These are phyloP conservation scores for Oryza glaberrima DNA, from an alignment of 176 grass and related monocot species.

Conservation along the genomic window DNA sequence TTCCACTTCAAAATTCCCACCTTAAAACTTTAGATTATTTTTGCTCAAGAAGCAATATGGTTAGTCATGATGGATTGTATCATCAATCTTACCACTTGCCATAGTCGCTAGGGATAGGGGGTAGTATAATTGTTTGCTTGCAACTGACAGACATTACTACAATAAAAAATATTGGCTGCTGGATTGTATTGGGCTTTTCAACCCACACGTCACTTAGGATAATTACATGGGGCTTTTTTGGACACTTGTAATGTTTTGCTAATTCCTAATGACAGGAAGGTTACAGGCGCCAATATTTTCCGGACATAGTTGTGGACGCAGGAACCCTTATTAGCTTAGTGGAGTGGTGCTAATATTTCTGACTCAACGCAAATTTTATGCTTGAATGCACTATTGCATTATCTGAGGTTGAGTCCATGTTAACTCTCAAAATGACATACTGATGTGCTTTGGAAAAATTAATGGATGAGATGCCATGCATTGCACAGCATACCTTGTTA, in stretches of 20 bases:
- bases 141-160: too few relatives aligned
- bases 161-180: not conserved
- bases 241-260: not conserved
- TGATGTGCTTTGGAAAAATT: conserved; percentile 7
- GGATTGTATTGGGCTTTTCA: not conserved
- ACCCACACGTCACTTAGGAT: not conserved
- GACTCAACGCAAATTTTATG: not conserved
- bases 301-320: not conserved
- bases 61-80: too few relatives aligned
- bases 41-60: too few relatives aligned
- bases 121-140: too few relatives aligned
- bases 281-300: not conserved
- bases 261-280: not conserved
- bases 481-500: too few relatives aligned
- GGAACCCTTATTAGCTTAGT: conserved; percentile 1
- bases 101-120: not conserved
- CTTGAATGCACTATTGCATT: conserved; percentile 9
- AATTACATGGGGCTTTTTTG: not conserved
- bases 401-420: not conserved
- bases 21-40: not conserved
- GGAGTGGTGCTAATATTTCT: conserved; percentile 20
- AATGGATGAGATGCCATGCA: not conserved
- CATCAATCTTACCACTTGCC: not conserved
- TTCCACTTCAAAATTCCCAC: not conserved
- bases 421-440: not conserved